Conservation (phyloP, 345 rosid genomes). For the Orychophragmus violaceus region DNA sequence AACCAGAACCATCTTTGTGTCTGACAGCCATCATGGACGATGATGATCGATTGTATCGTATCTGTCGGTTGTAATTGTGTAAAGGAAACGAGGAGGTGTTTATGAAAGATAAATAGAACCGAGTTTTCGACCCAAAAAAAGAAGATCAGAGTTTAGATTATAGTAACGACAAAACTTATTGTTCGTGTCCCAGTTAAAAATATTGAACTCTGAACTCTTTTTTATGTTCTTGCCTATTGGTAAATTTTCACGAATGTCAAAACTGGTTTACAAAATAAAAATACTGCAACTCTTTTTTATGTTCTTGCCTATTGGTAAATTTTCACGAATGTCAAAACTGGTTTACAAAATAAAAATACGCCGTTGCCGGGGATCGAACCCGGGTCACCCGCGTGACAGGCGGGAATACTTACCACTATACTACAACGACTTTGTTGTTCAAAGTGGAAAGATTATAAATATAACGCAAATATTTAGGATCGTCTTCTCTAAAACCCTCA, state of each 20-base stretch:
- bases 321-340: background rate
- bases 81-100: background rate
- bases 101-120: background rate
- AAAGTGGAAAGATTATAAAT: fast-evolving
- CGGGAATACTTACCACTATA: constrained; percentile 92
- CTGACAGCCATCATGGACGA: no score
- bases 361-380: constrained; percentile 66
- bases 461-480: fast-evolving
- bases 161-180: background rate
- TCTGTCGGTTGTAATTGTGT: constrained; percentile 1
- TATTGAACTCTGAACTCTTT: background rate
- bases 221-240: background rate
- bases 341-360: background rate
- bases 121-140: no score
- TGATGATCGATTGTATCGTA: no score
- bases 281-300: background rate
- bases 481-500: constrained; percentile 16
- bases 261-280: no score
- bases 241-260: background rate
- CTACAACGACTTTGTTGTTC: constrained; percentile 59
- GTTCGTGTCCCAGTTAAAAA: background rate
- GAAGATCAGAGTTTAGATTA: no score
- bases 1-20: no score
- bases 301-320: background rate
- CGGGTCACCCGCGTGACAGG: constrained; percentile 98